Evolutionary conservation across 495 filamentous ascomycete genomes (phyloP).

Genomic region (Baudoinia panamericana): DNA sequence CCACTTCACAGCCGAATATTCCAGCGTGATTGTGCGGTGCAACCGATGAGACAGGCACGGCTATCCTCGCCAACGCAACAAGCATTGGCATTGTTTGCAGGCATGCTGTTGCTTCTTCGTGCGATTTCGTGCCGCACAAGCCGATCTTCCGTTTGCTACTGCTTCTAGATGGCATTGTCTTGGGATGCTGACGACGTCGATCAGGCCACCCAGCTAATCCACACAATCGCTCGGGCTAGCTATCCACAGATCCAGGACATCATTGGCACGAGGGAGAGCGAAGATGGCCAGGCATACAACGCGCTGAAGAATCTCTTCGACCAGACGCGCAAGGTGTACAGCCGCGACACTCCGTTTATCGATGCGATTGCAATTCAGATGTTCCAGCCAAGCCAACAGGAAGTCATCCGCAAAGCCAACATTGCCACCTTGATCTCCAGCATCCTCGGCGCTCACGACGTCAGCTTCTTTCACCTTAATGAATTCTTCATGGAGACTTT

Average conservation of each 20-base stretch:
- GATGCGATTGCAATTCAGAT: conserved; percentile 58
- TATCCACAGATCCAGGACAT: conserved; percentile 63
- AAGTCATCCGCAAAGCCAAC: conserved; percentile 74
- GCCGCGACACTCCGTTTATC: conserved; percentile 54
- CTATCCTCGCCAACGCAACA: not conserved
- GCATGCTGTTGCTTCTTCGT: not conserved
- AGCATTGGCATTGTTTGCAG: not conserved
- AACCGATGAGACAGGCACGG: too few relatives aligned
- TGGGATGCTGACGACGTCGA: not conserved
- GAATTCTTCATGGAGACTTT: conserved; percentile 77
- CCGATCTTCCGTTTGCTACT: not conserved
- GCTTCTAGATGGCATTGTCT: not conserved
- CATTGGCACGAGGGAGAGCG: conserved; percentile 58
- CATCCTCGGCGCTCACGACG: conserved; percentile 65
- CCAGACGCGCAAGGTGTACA: conserved; percentile 68
- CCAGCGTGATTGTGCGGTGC: too few relatives aligned
- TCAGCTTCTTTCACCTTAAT: conserved; percentile 69
- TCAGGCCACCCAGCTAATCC: conserved; percentile 58
- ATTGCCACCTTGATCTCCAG: conserved; percentile 73
- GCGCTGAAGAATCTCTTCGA: conserved; percentile 70
- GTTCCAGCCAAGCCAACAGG: conserved; percentile 30
- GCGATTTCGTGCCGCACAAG: not conserved
- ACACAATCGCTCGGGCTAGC: conserved; percentile 52
- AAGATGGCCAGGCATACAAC: conserved; percentile 66
- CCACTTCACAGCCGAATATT: too few relatives aligned